These are phyloP conservation scores for Mycosarcoma mackinlayi DNA, from an alignment of 1,284 basidiomycete genomes.

Conservation along the genomic window DNA sequence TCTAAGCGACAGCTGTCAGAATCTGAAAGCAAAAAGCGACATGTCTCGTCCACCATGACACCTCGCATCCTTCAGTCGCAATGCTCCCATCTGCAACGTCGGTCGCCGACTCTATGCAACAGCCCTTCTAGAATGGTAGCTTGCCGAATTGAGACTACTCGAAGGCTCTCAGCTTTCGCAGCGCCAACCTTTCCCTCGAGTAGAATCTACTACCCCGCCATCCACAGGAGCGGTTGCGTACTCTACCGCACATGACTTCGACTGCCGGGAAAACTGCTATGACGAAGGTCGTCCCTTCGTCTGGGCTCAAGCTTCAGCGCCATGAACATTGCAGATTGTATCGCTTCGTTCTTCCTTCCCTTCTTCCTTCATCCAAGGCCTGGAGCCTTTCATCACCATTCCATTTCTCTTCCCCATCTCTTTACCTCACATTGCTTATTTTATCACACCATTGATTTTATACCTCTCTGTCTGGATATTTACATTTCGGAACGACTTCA, in stretches of 20 bases:
- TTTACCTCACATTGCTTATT: constrained; percentile 20
- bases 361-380: constrained; percentile 35
- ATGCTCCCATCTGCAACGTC: not conserved
- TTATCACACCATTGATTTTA: not conserved
- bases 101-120: constrained; percentile 23
- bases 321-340: too few relatives aligned
- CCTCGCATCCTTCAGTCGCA: not conserved
- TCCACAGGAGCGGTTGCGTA: too few relatives aligned
- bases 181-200: constrained; percentile 10
- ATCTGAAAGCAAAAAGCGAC: constrained; percentile 17
- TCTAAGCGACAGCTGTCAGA: constrained; percentile 19
- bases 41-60: constrained; percentile 21
- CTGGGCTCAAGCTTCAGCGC: too few relatives aligned
- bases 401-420: constrained; percentile 14
- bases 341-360: constrained; percentile 18
- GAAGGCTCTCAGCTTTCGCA: too few relatives aligned
- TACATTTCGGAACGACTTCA: constrained; percentile 17
- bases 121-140: too few relatives aligned
- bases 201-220: constrained; percentile 28
- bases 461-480: not conserved
- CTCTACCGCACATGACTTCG: too few relatives aligned
- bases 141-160: too few relatives aligned
- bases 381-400: constrained; percentile 37
- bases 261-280: too few relatives aligned
- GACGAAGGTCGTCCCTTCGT: too few relatives aligned